Conservation (phyloP, 257 asterid genomes). For the Salvia rosmarinus region DNA sequence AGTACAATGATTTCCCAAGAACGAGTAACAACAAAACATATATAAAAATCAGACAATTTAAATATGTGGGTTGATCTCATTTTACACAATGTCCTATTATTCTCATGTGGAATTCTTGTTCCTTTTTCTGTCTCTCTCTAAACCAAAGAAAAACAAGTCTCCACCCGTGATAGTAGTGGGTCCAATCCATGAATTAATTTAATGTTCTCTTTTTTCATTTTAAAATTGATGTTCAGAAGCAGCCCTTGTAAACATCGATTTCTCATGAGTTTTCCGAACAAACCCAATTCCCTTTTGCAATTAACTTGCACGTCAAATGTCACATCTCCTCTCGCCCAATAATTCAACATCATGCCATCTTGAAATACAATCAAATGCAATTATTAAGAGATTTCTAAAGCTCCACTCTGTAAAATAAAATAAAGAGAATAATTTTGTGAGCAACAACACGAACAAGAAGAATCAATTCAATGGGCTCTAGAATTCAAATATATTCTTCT, state of each 20-base stretch:
- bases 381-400: too few species aligned
- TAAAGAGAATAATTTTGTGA: background rate
- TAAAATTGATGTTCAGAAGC: background rate
- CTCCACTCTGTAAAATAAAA: too few species aligned
- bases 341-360: background rate
- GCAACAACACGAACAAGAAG: background rate
- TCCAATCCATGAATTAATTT: constrained; percentile 17
- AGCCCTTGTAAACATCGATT: constrained; percentile 35
- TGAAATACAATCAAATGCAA: background rate
- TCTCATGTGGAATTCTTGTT: background rate
- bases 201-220: background rate
- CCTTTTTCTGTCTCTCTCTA: background rate
- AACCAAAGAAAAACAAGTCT: constrained; percentile 1
- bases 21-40: background rate
- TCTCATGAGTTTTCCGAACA: constrained; percentile 29
- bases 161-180: constrained; percentile 25
- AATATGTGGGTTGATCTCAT: constrained; percentile 28
- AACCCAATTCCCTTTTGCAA: constrained; percentile 6
- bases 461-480: background rate
- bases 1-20: background rate
- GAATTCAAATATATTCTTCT: background rate
- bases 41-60: background rate
- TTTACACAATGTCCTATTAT: background rate
- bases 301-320: background rate
- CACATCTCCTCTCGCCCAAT: background rate